Evolutionary conservation across 345 rosid species (phyloP), one percentile per base, ranked within the genome.

Genomic region (Arabis alpina): DNA sequence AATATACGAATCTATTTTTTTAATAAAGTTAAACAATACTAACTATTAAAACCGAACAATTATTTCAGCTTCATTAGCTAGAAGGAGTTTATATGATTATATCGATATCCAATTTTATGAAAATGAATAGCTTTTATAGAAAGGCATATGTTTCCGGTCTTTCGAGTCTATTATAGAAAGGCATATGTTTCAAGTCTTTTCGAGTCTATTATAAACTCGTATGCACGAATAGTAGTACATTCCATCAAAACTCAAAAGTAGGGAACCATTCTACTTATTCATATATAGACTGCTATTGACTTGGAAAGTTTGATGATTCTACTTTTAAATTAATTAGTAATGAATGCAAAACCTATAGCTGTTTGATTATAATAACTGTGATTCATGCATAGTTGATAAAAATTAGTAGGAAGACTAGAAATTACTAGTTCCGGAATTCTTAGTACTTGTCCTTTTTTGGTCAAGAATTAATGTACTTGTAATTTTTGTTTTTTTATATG

Each of bases 261-360:
- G 50, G 24, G 61, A 23, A 53, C 12, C 28, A 53, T 49, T 70
- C 37, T 61, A 70, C 30, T 10, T 39, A 42, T 19, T n/a, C 30
- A 61, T 10, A 51, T 40, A n/a, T 43, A 61, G 37, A 51, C 67
- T 13, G 16, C 41, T 8, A 30, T 61, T 61, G 75, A 61, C 61
- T 32, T 48, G 34, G 5, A 30, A 61, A 6, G 13, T 0, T 70
- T 59, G 15, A 45, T 71, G 10, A 44, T 34, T 42, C 27, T 70
- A 28, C 59, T 50, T 49, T 11, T 2, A 61, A 6, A 11, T 24
- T 32, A 51, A 19, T 37, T 42, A 40, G 32, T 19, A 48, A 16
- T 40, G 13, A 48, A 24, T 3, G 12, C 65, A 54, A 64, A 23
- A 27, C 9, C 23, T 24, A 50, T 11, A 2, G 8, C 11, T 28